Evolutionary conservation across 768 basidiomycete species (phyloP).

Genomic region (Leucocoprinus birnbaumii): DNA sequence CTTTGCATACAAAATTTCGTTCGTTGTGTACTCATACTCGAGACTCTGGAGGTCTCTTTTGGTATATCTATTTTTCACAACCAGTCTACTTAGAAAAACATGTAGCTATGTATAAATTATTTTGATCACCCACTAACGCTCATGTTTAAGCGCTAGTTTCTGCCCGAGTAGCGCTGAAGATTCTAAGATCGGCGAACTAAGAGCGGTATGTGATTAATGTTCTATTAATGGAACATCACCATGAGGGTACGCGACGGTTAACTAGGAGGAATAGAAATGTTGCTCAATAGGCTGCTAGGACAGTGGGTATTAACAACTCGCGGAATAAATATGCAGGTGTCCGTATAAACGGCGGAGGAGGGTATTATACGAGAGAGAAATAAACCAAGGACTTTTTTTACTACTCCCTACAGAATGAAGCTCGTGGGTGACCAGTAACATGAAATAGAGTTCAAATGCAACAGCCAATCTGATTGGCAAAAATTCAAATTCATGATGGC

Average conservation of each 20-base stretch:
- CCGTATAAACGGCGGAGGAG: too few species aligned
- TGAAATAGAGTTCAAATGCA: background rate
- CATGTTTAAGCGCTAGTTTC: too few species aligned
- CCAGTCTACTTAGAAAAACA: background rate
- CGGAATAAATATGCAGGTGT: too few species aligned
- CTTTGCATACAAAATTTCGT: background rate
- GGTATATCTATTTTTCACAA: background rate
- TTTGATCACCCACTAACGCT: background rate
- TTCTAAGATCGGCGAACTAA: background rate
- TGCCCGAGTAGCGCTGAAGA: background rate
- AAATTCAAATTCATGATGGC: too few species aligned
- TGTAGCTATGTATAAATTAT: background rate
- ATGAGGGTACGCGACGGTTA: too few species aligned
- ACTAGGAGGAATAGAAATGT: background rate
- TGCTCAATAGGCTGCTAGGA: background rate
- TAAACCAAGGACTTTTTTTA: background rate
- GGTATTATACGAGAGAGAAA: too few species aligned
- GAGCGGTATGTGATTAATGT: background rate
- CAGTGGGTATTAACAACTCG: background rate
- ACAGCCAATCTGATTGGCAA: background rate
- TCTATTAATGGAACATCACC: background rate
- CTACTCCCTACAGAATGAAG: background rate
- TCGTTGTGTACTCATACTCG: background rate
- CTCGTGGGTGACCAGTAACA: background rate
- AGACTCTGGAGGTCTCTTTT: constrained; percentile 6